These are phyloP conservation scores for Pseudonectria buxi DNA, from an alignment of 2,329 filamentous ascomycete species.

Conservation along the genomic window DNA sequence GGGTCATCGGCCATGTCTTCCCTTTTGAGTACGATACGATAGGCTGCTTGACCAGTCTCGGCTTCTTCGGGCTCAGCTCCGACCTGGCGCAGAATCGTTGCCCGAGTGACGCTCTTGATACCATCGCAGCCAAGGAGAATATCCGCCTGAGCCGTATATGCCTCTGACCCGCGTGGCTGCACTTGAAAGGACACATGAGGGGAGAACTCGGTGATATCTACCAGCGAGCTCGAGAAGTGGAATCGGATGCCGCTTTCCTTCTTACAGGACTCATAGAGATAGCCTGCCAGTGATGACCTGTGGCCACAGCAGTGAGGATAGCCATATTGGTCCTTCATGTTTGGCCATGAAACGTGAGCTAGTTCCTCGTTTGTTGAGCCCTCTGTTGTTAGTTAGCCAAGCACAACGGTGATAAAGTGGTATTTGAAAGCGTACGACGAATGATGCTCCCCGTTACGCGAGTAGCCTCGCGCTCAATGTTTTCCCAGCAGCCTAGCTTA, in stretches of 20 bases:
- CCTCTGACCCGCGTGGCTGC: conserved; percentile 13
- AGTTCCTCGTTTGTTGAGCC: conserved; percentile 66
- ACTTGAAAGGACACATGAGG: conserved; percentile 16
- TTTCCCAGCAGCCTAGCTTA: conserved; percentile 63
- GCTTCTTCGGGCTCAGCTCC: conserved; percentile 39
- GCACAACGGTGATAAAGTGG: not conserved
- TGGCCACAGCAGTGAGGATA: conserved; percentile 78
- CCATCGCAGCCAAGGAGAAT: conserved; percentile 48
- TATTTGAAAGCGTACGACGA: conserved; percentile 14
- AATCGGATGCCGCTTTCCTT: conserved; percentile 58
- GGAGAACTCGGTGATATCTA: conserved; percentile 16
- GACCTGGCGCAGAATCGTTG: conserved; percentile 46
- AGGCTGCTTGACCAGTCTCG: conserved; percentile 46
- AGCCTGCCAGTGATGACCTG: conserved; percentile 62
- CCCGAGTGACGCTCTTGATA: conserved; percentile 42
- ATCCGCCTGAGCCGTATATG: conserved; percentile 31
- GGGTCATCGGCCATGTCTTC: conserved; percentile 59
- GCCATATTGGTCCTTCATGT: conserved; percentile 61
- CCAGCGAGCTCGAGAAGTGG: conserved; percentile 43
- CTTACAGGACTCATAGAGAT: conserved; percentile 63
- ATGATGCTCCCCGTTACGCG: conserved; percentile 24
- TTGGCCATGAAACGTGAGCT: conserved; percentile 60
- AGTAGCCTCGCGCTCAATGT: conserved; percentile 38
- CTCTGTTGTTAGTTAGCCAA: conserved; percentile 34
- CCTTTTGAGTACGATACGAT: conserved; percentile 45